Evolutionary conservation across 192 early-diverging fungal genomes (phyloP).

Genomic region (Umbelopsis vinacea): DNA sequence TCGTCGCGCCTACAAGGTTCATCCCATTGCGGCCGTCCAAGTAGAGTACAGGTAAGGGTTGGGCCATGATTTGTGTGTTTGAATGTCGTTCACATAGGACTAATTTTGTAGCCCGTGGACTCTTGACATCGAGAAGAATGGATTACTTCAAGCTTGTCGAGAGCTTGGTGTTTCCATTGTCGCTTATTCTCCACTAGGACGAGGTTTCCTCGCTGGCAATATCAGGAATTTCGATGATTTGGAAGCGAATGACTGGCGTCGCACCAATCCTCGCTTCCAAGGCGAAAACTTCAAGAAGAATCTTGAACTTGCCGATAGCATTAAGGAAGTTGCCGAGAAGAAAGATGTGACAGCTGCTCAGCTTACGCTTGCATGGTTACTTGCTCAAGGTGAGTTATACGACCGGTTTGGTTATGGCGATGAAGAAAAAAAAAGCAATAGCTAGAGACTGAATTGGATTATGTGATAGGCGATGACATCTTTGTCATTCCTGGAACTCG

Average conservation of each 20-base stretch:
- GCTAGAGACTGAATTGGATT: background rate
- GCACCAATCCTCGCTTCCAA: constrained; percentile 58
- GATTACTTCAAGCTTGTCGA: constrained; percentile 56
- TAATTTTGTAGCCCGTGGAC: constrained; percentile 47
- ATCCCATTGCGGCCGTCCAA: constrained; percentile 64
- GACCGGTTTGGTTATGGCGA: background rate
- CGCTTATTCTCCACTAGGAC: constrained; percentile 62
- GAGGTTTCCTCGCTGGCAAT: constrained; percentile 62
- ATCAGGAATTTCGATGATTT: constrained; percentile 57
- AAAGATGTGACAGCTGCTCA: constrained; percentile 54
- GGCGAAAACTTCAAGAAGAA: constrained; percentile 62
- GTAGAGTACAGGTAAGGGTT: constrained; percentile 26
- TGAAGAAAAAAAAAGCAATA: background rate
- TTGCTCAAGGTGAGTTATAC: constrained; percentile 45
- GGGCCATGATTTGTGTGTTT: background rate
- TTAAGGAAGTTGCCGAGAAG: constrained; percentile 52
- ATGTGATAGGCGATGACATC: constrained; percentile 27
- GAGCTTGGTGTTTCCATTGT: constrained; percentile 65
- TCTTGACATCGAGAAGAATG: constrained; percentile 60
- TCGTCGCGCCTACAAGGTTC: constrained; percentile 65
- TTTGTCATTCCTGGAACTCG: constrained; percentile 68
- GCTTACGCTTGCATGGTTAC: constrained; percentile 64
- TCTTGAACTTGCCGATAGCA: constrained; percentile 54
- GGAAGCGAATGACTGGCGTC: constrained; percentile 55
- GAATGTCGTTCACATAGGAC: background rate